Evolutionary conservation across 768 basidiomycete genomes (phyloP), one percentile per base, ranked within the genome.

Genomic region (Paxillus ammoniavirescens): DNA sequence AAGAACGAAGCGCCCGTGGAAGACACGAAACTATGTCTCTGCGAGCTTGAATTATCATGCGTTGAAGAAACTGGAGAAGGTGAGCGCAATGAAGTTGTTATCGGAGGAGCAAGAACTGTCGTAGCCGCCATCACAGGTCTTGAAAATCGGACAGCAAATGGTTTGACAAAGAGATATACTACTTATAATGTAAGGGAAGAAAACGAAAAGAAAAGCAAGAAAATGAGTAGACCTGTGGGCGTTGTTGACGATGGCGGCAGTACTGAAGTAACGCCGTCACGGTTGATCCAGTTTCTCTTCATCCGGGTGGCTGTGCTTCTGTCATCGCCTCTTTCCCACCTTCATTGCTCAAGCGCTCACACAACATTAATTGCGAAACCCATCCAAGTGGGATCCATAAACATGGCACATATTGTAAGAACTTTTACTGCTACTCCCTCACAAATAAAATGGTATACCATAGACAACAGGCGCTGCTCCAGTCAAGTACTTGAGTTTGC

Each of bases 391-490:
- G 30, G 5, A 21, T 26, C 3, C 4, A 26, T 28, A 40, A 37
- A 17, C 13, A 26, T 38, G 30, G 26, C 26, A 14, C 8, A 33
- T 17, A 42, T 26, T 15, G 17, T 13, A 43, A 53, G 18, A 40
- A 46, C 43, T 47, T 26, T 31, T 48, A 30, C 21, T 42, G 17
- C 18, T 49, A n/a, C 15, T 38, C 13, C 10, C 40, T 61, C 68
- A 82, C 55, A 97, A 67, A 70, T 91, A 93, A 63, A 95, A 93
- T 2, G 97, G 97, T 61, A 99, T 88, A 2, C 97, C 97, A 66
- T 98, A 98, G 10, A 95, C 87, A 0, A 99, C 87, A 13, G 93
- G 89, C 12, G 97, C 94, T 1, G 95, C 94, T 2, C 96, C 97
- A 28, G 94, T 98, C 53, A 98, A 75, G 69, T 93, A 98, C 67